These are phyloP conservation scores for Phytophthora sansomeana DNA, from an alignment of 352 stramenopile species.

Conservation along the genomic window DNA sequence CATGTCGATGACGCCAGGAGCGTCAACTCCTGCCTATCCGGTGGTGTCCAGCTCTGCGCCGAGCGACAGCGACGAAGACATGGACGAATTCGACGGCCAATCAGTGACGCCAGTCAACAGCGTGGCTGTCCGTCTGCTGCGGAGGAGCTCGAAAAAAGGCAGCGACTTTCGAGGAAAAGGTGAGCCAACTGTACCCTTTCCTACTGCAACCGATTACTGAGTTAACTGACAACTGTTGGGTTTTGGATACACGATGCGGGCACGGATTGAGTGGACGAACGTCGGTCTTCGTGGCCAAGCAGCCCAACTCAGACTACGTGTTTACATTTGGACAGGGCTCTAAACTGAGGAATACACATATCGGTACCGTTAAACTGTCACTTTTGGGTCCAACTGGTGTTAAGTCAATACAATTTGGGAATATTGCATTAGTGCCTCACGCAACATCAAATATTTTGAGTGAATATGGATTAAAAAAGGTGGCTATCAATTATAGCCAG, in stretches of 20 bases:
- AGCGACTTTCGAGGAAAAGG: neutral
- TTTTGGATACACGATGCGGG: conserved; percentile 12
- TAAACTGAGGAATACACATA: conserved; percentile 13
- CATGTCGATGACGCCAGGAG: neutral
- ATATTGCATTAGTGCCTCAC: neutral
- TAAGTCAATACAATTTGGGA: neutral
- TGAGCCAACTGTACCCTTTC: conserved; percentile 7
- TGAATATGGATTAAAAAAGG: conserved; percentile 5
- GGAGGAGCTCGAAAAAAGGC: conserved; percentile 8
- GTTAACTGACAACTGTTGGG: conserved; percentile 13
- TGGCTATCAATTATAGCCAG: conserved; percentile 6
- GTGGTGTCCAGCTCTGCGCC: neutral
- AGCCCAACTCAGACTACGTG: conserved; percentile 3
- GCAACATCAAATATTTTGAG: conserved; percentile 7
- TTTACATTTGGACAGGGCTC: conserved; percentile 13
- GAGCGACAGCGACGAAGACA: conserved; percentile 2
- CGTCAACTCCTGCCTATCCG: neutral
- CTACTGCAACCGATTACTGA: neutral
- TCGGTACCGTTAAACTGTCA: conserved; percentile 1
- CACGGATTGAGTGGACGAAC: neutral
- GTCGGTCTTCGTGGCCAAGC: conserved; percentile 4
- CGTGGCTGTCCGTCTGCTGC: conserved; percentile 2
- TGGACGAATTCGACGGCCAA: conserved; percentile 1
- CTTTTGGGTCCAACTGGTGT: neutral
- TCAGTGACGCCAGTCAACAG: conserved; percentile 2